A percentile compares a stretch with the other conserved stretches of the same genome.
phyloP scores from a whole-genome alignment of 1,284 basidiomycete species.

The Jaminaea rosea region DNA sequence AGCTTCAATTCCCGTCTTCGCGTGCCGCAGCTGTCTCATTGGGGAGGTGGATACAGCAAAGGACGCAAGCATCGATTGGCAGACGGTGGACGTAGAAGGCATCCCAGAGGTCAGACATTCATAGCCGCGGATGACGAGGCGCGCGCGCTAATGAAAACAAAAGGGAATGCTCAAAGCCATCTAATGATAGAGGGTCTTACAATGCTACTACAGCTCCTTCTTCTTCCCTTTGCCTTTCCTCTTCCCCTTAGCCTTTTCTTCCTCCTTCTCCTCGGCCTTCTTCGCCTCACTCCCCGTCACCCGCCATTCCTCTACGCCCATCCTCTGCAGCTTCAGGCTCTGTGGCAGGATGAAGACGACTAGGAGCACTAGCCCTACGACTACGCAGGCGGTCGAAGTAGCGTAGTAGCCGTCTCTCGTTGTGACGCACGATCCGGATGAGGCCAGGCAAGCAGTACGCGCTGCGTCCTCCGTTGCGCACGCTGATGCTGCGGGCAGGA shows the following conservation, averaged over 20 bases:
- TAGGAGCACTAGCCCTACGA: slow-evolving; percentile 61
- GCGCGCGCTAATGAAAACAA: no score
- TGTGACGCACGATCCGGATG: slow-evolving; percentile 71
- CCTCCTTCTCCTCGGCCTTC: slow-evolving; percentile 2
- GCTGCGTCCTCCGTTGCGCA: slow-evolving; percentile 50
- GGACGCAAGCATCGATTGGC: slow-evolving; percentile 51
- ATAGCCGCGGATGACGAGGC: no score
- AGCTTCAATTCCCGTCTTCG: not conserved
- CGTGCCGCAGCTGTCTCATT: slow-evolving; percentile 63
- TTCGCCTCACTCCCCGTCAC: slow-evolving; percentile 10
- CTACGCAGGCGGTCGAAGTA: slow-evolving; percentile 69
- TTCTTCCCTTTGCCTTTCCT: not conserved
- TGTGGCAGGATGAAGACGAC: slow-evolving; percentile 73
- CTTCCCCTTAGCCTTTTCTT: not conserved
- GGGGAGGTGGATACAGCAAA: slow-evolving; percentile 80
- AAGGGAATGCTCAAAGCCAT: no score
- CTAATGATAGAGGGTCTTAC: no score
- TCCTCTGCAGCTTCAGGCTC: slow-evolving; percentile 66
- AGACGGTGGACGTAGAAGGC: not conserved
- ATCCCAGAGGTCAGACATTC: not conserved
- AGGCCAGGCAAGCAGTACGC: slow-evolving; percentile 64
- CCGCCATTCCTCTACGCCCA: slow-evolving; percentile 33
- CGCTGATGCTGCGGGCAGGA: not conserved
- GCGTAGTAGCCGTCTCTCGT: slow-evolving; percentile 87
- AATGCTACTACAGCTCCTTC: not conserved